Conservation (phyloP, 176 grass and related monocot species). For the Thalia dealbata region DNA sequence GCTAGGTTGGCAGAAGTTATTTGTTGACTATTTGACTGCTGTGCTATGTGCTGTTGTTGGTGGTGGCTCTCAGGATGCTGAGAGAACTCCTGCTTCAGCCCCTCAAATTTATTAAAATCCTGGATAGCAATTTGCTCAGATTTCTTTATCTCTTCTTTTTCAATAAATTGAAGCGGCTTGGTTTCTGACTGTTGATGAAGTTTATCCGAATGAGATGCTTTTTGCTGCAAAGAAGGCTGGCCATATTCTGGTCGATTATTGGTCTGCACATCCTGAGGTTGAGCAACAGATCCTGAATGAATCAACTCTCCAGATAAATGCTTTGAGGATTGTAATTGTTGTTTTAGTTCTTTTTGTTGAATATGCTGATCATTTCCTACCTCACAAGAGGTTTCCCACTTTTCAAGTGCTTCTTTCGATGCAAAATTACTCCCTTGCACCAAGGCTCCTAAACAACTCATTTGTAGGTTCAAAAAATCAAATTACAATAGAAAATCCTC, state of each 20-base stretch:
- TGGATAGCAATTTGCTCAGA: slow-evolving; percentile 42
- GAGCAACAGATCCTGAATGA: slow-evolving; percentile 19
- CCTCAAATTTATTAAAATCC: neutral
- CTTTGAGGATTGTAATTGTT: slow-evolving; percentile 27
- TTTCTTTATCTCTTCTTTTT: slow-evolving; percentile 25
- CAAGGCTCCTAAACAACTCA: slow-evolving; percentile 34
- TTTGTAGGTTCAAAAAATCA: slow-evolving; percentile 12
- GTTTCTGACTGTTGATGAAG: neutral
- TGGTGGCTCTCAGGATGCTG: slow-evolving; percentile 19
- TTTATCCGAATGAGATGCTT: slow-evolving; percentile 13
- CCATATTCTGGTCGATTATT: slow-evolving; percentile 27
- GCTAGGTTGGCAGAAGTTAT: slow-evolving; percentile 32
- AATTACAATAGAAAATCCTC: neutral
- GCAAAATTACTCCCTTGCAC: slow-evolving; percentile 36
- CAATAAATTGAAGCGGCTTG: slow-evolving; percentile 2
- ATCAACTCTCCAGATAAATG: slow-evolving; percentile 30
- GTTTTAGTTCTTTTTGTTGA: slow-evolving; percentile 43
- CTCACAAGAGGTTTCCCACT: slow-evolving; percentile 38
- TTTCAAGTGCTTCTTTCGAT: slow-evolving; percentile 35
- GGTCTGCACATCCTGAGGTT: slow-evolving; percentile 16
- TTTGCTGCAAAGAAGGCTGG: slow-evolving; percentile 27
- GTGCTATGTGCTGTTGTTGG: slow-evolving; percentile 25
- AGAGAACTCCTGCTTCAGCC: slow-evolving; percentile 1
- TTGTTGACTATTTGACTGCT: slow-evolving; percentile 53
- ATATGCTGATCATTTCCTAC: slow-evolving; percentile 36